Base-by-base conservation (phyloP, 192 early-diverging fungal species). In the Coemansia sp. region DNA sequence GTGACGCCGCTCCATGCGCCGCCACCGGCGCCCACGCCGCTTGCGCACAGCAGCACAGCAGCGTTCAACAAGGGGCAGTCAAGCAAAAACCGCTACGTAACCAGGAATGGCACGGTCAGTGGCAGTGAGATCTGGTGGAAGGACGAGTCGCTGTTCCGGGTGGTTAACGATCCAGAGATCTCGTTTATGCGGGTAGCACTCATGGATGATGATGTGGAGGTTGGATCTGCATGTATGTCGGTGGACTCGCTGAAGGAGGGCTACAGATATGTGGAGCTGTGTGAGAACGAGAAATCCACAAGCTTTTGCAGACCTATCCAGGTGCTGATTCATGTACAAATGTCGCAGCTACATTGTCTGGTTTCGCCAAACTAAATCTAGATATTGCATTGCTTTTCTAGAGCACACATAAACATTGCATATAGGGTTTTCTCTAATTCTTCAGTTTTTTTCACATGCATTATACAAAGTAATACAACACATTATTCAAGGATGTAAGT, bases 271-370 rank as follows among this genome's bases (percentile, higher is more conserved):
- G 57, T 77, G 28, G 80, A 82, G 75, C 75, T 82, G 15, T 68
- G 70, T 23, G 66, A 63, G 59, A 66, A 35, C 52, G 78, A 81
- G 4, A 81, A 75, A 63, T 15, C 58, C 20, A 35, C 48, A 8
- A 16, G 48, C 7, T 10, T 51, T 13, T 69, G 64, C 34, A 59
- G 67, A 1, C 66, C 79, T 3, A 63, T 72, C 34, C 61, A 71
- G 7, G 20, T 81, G n/a, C 48, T 81, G 29, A 21, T 81, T 31
- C 66, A 75, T 58, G 66, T 81, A 2, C 79, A 81, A 51, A 34
- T 69, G 15, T 75, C 78, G 16, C 77, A 80, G 65, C 46, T 81
- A 53, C 78, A 81, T 33, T 81, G 78, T 29, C 39, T 75, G 20
- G 78, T 65, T 21, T 45, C 39, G 10, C 61, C 52, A 21, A 48